A percentile compares a stretch with the other conserved stretches of the same genome.
Conservation (phyloP, 352 stramenopile species). For the Pythium sukuiense region DNA sequence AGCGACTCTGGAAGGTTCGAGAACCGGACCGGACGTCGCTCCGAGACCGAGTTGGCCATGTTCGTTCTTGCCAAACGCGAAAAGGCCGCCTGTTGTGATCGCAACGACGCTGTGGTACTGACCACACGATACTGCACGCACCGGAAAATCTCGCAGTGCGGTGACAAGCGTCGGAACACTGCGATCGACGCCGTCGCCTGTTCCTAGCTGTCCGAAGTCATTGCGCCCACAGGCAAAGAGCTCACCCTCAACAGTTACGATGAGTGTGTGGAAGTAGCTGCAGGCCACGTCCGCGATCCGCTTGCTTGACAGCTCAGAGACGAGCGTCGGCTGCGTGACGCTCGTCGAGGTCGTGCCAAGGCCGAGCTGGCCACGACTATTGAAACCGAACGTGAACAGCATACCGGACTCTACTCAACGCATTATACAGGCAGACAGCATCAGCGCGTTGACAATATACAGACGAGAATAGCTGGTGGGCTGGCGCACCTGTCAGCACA, state of each 20-base stretch:
- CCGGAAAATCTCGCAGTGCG: slow-evolving; percentile 43
- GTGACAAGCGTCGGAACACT: slow-evolving; percentile 60
- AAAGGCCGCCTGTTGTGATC: slow-evolving; percentile 57
- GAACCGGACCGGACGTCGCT: slow-evolving; percentile 39
- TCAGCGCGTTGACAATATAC: too few species aligned
- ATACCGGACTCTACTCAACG: slow-evolving; percentile 55
- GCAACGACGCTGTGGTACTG: slow-evolving; percentile 29
- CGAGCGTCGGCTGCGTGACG: slow-evolving; percentile 46
- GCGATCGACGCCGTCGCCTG: slow-evolving; percentile 63
- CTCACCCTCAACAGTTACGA: slow-evolving; percentile 75
- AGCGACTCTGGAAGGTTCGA: slow-evolving; percentile 48
- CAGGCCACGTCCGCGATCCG: slow-evolving; percentile 82
- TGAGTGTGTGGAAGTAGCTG: slow-evolving; percentile 92
- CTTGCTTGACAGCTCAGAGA: slow-evolving; percentile 43
- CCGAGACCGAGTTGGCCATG: slow-evolving; percentile 89
- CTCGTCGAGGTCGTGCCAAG: slow-evolving; percentile 69
- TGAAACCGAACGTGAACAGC: slow-evolving; percentile 92
- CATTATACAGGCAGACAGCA: slow-evolving; percentile 10
- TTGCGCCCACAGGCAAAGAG: slow-evolving; percentile 91
- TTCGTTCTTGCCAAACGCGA: slow-evolving; percentile 92
- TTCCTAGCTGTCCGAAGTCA: slow-evolving; percentile 91
- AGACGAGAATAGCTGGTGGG: too few species aligned
- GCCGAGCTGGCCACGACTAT: slow-evolving; percentile 89
- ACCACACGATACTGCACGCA: slow-evolving; percentile 63
- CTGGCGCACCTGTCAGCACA: slow-evolving; percentile 59